These are phyloP conservation scores for Marsdenia floribunda DNA, from an alignment of 257 asterid species.

Conservation along the genomic window DNA sequence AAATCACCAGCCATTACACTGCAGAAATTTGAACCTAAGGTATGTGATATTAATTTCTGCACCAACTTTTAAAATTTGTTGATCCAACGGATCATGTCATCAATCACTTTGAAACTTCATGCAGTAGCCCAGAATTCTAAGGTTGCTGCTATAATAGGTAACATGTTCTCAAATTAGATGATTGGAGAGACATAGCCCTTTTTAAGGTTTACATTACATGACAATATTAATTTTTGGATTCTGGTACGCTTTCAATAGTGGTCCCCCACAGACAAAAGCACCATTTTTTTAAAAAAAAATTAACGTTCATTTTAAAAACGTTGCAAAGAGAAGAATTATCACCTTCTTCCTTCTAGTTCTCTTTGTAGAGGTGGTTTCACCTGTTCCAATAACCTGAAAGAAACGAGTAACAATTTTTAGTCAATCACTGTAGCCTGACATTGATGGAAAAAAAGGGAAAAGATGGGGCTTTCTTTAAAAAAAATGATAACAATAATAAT, in stretches of 20 bases:
- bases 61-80: neutral
- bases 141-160: neutral
- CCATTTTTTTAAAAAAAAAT: neutral
- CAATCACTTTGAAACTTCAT: neutral
- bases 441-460: neutral
- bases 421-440: neutral
- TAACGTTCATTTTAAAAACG: neutral
- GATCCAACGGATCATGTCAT: neutral
- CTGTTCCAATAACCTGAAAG: conserved; percentile 38
- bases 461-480: too few relatives aligned
- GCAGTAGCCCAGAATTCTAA: neutral
- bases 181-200: neutral
- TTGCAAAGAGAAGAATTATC: conserved; percentile 7
- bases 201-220: neutral
- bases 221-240: neutral
- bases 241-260: neutral
- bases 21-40: neutral
- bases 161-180: neutral
- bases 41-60: neutral
- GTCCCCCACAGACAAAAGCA: neutral
- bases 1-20: neutral
- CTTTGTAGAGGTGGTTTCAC: conserved; percentile 35
- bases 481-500: too few relatives aligned
- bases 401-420: neutral
- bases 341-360: conserved; percentile 78